A percentile compares a stretch with the other conserved stretches of the same genome.
Conservation (phyloP, 2,329 filamentous ascomycete genomes). For the Periglandula ipomoeae region DNA sequence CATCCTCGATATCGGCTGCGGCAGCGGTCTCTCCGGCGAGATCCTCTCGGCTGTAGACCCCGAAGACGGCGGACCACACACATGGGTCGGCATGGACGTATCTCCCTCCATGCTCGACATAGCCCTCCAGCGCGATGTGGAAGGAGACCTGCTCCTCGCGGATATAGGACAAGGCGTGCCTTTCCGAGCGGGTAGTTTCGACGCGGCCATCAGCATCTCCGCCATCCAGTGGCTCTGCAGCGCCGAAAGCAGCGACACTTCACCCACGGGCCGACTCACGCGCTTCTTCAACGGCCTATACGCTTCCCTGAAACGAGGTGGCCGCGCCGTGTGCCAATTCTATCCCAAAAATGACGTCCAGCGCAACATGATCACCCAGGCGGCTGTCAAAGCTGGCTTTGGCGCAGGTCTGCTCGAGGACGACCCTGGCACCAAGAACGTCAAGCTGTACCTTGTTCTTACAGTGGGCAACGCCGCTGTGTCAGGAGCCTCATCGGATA, state of each 20-base stretch:
- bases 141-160: slow-evolving; percentile 86
- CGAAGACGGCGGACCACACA: slow-evolving; percentile 74
- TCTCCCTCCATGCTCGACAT: slow-evolving; percentile 94
- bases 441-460: slow-evolving; percentile 90
- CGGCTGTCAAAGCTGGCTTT: slow-evolving; percentile 89
- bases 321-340: slow-evolving; percentile 90
- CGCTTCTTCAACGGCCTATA: slow-evolving; percentile 93
- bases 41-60: slow-evolving; percentile 68
- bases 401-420: slow-evolving; percentile 92
- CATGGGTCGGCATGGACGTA: slow-evolving; percentile 97
- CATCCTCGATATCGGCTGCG: slow-evolving; percentile 95
- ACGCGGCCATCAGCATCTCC: slow-evolving; percentile 88
- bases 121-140: slow-evolving; percentile 81
- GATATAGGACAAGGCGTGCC: slow-evolving; percentile 95
- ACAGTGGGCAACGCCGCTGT: slow-evolving; percentile 63
- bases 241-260: slow-evolving; percentile 80
- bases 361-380: slow-evolving; percentile 81
- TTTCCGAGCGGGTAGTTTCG: slow-evolving; percentile 85
- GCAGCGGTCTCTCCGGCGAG: slow-evolving; percentile 87
- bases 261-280: slow-evolving; percentile 64
- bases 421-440: slow-evolving; percentile 91
- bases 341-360: slow-evolving; percentile 95
- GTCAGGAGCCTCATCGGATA: slow-evolving; percentile 57
- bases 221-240: slow-evolving; percentile 99
- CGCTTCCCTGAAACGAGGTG: slow-evolving; percentile 71